Base-by-base conservation (phyloP, 768 basidiomycete species). In the Hysterangium stoloniferum region DNA sequence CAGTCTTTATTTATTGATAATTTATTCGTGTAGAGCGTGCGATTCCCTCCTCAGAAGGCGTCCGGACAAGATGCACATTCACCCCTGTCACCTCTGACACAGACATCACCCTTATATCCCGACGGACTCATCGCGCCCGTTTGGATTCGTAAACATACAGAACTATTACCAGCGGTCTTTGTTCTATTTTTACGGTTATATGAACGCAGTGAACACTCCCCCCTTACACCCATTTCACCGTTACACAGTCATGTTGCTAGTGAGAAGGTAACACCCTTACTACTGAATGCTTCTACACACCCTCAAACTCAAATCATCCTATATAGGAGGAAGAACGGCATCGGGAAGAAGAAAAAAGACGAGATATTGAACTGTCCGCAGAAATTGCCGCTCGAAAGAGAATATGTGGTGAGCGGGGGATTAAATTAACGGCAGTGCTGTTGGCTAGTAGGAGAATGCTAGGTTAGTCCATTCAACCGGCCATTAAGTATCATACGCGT, bases 81-180 rank as follows among this genome's bases (percentile, higher is more conserved):
- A 0, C 93, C 93, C 0, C 73, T 98, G n/a, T 97, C 93, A 0
- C 96, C 96, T 0, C 68, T 97, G 34, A 88, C 88, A 0, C 84
- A 85, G 0, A 75, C 85, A 1, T 96, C 93, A 0, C 95, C 96
- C 0, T 71, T 96, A 7, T 79, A 91, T 64, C 96, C 96, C 0
- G 96, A 99, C 62, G 96, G 96, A 0, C 68, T 99, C 48, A 91
- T 99, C 47, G 92, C 96, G 2, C 96, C 96, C 1, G 91, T 98
- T 62, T 99, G 96, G 96, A 82, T 98, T 29, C 77, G 93, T 37
- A 99, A 98, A 66, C 96, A 99, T 61, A 88, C 88, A 0, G 80
- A 88, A 1, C 80, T 96, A 28, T 68, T 97, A 0, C 96, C 96
- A 0, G 84, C 89, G 20, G 94, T 97, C 0, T 95, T 97, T 64